These are phyloP conservation scores for Juncus effusus DNA, from an alignment of 176 grass and related monocot genomes.

Conservation along the genomic window DNA sequence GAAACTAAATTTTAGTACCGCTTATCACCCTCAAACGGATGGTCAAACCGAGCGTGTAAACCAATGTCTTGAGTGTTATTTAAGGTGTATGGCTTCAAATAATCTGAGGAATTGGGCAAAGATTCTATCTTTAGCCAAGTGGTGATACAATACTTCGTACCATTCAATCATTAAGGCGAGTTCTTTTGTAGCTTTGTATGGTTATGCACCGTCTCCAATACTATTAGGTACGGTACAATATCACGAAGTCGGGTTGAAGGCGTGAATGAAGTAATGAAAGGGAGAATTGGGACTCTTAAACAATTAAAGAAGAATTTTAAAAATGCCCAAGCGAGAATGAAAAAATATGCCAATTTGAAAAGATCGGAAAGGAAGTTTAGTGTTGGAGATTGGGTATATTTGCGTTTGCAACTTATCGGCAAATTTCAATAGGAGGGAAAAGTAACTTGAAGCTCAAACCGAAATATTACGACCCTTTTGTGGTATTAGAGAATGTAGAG, in stretches of 20 bases:
- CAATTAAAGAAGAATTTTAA: not conserved
- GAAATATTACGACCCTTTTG: not conserved
- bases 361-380: not conserved
- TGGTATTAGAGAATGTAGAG: not conserved
- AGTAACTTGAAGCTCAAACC: not conserved
- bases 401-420: not conserved
- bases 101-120: not conserved
- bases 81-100: not conserved
- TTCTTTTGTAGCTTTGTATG: not conserved
- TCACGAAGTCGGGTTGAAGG: not conserved
- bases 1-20: not conserved
- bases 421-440: not conserved
- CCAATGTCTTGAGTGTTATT: not conserved
- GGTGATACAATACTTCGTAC: not conserved
- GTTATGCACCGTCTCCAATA: not conserved
- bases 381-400: not conserved
- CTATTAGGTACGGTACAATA: too few species aligned
- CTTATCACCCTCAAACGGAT: constrained; percentile 21
- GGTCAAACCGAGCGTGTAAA: not conserved
- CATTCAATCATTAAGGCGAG: not conserved
- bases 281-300: not conserved
- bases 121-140: not conserved
- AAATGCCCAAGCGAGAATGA: not conserved
- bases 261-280: not conserved
- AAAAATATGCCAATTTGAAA: not conserved